Conservation (phyloP, 1,284 basidiomycete genomes). For the Sanghuangporus weigelae region DNA sequence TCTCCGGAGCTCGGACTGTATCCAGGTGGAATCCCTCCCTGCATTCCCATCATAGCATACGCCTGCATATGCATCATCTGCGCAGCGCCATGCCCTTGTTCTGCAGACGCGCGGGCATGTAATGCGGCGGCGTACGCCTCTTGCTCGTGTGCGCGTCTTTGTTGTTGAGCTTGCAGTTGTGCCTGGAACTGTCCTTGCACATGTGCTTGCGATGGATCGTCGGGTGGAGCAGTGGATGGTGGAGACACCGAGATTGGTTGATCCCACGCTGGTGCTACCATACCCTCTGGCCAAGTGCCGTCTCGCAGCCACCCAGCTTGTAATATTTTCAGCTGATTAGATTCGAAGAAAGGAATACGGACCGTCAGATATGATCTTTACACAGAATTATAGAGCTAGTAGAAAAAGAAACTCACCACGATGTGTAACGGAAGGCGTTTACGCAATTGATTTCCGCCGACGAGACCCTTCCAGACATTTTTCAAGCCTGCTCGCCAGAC, state of each 20-base stretch:
- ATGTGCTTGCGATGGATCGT: background rate
- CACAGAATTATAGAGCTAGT: background rate
- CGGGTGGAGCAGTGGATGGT: background rate
- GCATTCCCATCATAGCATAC: conserved; percentile 2
- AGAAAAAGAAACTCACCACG: conserved; percentile 43
- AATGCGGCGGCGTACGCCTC: conserved; percentile 6
- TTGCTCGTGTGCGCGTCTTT: background rate
- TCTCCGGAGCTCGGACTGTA: conserved; percentile 15
- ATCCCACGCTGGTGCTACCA: conserved; percentile 37
- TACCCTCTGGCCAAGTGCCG: conserved; percentile 64
- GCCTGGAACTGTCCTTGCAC: background rate
- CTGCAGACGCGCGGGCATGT: background rate
- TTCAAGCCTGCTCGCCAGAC: conserved; percentile 54
- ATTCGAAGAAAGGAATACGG: background rate
- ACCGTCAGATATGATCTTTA: background rate
- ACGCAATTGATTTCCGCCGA: conserved; percentile 51
- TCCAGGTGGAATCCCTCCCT: conserved; percentile 9
- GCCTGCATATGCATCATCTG: conserved; percentile 6
- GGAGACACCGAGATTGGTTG: background rate
- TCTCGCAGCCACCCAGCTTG: conserved; percentile 71
- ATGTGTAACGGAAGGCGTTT: conserved; percentile 51
- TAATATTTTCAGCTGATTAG: conserved; percentile 58
- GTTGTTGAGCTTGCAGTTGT: background rate
- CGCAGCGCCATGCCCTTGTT: background rate
- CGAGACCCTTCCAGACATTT: conserved; percentile 58